phyloP scores from a whole-genome alignment of 768 basidiomycete genomes.

The Mycena chlorophos region DNA sequence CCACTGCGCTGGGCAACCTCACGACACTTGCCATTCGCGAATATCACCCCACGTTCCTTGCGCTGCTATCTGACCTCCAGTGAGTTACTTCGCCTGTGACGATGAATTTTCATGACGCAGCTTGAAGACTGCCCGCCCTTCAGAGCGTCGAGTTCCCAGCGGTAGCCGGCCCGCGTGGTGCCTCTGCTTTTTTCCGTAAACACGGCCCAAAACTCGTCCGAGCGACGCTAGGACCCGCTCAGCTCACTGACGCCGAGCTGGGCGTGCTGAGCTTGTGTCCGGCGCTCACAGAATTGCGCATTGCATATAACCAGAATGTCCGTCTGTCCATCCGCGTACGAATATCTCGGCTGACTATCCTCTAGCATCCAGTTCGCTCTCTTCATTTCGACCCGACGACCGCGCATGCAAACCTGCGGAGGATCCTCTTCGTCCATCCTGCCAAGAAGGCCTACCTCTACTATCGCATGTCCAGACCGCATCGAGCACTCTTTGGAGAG shows the following conservation, averaged over 20 bases:
- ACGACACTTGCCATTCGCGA: neutral
- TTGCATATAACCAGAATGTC: neutral
- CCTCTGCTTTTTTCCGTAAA: neutral
- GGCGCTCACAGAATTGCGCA: neutral
- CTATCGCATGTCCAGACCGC: no score
- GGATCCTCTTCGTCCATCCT: neutral
- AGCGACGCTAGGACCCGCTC: neutral
- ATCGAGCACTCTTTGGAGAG: no score
- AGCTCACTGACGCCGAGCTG: neutral
- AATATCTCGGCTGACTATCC: no score
- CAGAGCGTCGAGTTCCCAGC: neutral
- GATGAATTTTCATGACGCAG: neutral
- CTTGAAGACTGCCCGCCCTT: no score
- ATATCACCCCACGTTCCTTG: neutral
- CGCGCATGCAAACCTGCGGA: neutral
- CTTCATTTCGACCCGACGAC: neutral
- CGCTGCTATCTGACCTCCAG: neutral
- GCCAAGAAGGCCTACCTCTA: no score
- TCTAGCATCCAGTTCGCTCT: neutral
- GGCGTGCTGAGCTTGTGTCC: neutral
- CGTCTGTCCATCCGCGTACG: no score
- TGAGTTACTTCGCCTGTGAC: neutral
- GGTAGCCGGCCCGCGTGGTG: neutral
- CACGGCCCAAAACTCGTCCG: neutral
- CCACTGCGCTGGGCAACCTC: neutral